Evolutionary conservation across 371 early-diverging fungal species (phyloP).

Genomic region (Mucor plumbeus): DNA sequence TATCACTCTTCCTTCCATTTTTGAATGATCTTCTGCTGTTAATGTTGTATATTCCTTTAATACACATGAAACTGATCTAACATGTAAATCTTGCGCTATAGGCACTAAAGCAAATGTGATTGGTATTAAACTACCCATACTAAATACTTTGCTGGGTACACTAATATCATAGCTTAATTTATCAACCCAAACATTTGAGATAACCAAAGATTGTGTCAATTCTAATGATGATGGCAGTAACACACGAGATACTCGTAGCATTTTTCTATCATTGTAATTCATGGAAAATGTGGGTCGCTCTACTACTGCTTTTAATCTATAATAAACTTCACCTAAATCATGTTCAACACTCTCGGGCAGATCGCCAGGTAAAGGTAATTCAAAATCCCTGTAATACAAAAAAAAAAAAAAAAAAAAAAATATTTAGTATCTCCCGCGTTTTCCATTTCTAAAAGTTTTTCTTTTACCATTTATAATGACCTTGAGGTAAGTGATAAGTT

Average conservation of each 20-base stretch:
- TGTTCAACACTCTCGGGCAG: slow-evolving; percentile 50
- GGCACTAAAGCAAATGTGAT: slow-evolving; percentile 48
- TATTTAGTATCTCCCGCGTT: neutral
- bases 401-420: slow-evolving; percentile 4
- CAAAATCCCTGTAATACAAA: slow-evolving; percentile 48
- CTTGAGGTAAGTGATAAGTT: slow-evolving; percentile 43
- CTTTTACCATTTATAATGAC: slow-evolving; percentile 50
- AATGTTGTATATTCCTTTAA: slow-evolving; percentile 50
- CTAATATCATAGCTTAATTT: slow-evolving; percentile 53
- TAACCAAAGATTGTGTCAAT: slow-evolving; percentile 42
- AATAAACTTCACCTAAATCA: slow-evolving; percentile 44
- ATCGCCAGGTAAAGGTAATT: slow-evolving; percentile 57
- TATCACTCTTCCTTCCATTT: slow-evolving; percentile 40
- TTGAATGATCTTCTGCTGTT: slow-evolving; percentile 35
- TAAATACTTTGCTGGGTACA: slow-evolving; percentile 47
- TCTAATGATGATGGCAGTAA: slow-evolving; percentile 45
- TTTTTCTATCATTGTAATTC: slow-evolving; percentile 39
- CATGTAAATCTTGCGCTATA: slow-evolving; percentile 37
- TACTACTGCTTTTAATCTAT: slow-evolving; percentile 47
- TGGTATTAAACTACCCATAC: slow-evolving; percentile 41
- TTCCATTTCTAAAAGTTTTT: slow-evolving; percentile 11
- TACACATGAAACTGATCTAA: slow-evolving; percentile 38
- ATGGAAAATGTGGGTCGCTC: slow-evolving; percentile 53
- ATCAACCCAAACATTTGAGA: slow-evolving; percentile 51
- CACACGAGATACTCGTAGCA: slow-evolving; percentile 37